Evolutionary conservation across 2,329 filamentous ascomycete species (phyloP).

Genomic region (Akanthomyces uredinophilus): DNA sequence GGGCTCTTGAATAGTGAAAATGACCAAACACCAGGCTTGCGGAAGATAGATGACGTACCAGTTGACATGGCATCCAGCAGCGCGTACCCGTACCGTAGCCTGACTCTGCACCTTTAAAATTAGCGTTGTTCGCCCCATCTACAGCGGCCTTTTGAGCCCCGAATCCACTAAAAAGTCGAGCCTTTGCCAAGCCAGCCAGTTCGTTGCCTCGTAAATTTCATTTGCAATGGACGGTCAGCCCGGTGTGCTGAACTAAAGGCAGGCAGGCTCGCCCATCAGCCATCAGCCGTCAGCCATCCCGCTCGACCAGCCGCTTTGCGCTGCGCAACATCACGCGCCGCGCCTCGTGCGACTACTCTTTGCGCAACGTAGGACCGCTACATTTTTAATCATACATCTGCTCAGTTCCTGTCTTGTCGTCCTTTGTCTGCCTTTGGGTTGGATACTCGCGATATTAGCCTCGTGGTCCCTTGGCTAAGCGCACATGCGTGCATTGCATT

Average conservation of each 20-base stretch:
- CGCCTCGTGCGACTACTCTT: not conserved
- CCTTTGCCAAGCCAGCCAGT: not conserved
- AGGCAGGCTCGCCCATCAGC: not conserved
- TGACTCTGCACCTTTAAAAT: too few relatives aligned
- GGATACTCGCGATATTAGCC: too few relatives aligned
- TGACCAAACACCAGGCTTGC: too few relatives aligned
- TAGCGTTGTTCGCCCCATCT: not conserved
- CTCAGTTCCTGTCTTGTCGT: not conserved
- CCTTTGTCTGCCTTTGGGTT: not conserved
- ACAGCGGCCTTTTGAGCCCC: not conserved
- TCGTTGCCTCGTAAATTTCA: not conserved
- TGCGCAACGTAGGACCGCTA: not conserved
- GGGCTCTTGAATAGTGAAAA: too few relatives aligned
- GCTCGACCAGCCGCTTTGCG: not conserved
- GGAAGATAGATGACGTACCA: too few relatives aligned
- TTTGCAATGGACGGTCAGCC: not conserved
- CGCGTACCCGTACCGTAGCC: too few relatives aligned
- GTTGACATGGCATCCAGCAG: too few relatives aligned
- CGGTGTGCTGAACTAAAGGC: too few relatives aligned
- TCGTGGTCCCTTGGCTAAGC: too few relatives aligned
- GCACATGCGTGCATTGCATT: not conserved
- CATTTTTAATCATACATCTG: not conserved
- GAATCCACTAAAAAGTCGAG: constrained; percentile 1
- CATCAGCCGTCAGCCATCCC: not conserved
- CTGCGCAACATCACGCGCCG: constrained; percentile 12